Evolutionary conservation across 192 early-diverging fungal genomes (phyloP), one percentile per base, ranked within the genome.

Genomic region (Linderina pennispora): DNA sequence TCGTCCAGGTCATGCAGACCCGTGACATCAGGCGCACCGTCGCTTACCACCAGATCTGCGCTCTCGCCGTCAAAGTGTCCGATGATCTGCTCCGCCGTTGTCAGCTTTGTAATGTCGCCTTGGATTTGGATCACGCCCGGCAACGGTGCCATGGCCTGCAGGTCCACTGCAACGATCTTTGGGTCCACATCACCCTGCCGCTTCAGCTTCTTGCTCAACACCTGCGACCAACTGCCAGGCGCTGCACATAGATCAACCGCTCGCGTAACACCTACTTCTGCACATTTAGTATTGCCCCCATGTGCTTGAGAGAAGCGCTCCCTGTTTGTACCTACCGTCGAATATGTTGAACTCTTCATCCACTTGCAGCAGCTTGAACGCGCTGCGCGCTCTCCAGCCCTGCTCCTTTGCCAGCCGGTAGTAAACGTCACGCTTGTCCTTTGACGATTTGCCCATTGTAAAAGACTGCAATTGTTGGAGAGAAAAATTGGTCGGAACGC

Each of bases 1-100:
- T 99, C 97, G 75, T 99, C 97, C 80, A 97, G 91, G 52, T 97
- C 97, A 62, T 97, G 94, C 23, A 96, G 76, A 16, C 96, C 96
- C 10, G 94, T 99, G 16, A 99, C 92, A 63, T 95, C 92, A 15
- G 92, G 91, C 14, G 92, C 92, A 45, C 94, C 94, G 65, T 95
- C 94, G 74, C 94, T 91, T 36, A 99, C 84, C 21, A 97, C 93
- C 55, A 97, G 68, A 54, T 97, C 93, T 1, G 93, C 91, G 66
- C 82, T 70, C 40, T 81, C 70, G 20, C 91, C 91, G 28, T 91
- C 86, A 70, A 99, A 93, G 53, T 88, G 87, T 11, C 80, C 78
- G 40, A 92, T 79, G 40, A 99, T 97, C 54, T 87, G 77, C 50
- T 94, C 85, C 3, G 90, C 93, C 3, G 94, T 99, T 33, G 85